Percentiles rank a stretch among this genome's conserved stretches.
Conservation (phyloP, 75 land plant genomes). For the Isoetes taiwanensis region DNA sequence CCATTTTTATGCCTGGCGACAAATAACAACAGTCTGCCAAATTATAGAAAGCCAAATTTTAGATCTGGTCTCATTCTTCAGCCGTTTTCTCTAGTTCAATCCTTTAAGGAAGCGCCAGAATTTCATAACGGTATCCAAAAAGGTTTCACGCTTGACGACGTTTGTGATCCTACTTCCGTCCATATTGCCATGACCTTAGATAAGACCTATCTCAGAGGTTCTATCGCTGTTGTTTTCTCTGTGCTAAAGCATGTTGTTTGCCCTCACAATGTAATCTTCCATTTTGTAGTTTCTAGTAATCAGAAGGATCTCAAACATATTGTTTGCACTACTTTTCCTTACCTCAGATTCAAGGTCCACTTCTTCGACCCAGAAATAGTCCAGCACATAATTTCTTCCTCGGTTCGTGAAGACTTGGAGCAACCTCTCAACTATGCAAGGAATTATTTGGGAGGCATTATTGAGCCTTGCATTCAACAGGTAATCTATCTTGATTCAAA, state of each 20-base stretch:
- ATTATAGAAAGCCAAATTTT: too few species aligned
- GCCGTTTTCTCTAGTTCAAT: too few species aligned
- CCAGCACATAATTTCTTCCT: slow-evolving; percentile 39
- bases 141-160: neutral
- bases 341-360: slow-evolving; percentile 52
- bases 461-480: slow-evolving; percentile 56
- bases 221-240: slow-evolving; percentile 66
- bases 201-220: slow-evolving; percentile 52
- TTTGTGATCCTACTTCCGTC: slow-evolving; percentile 53
- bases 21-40: too few species aligned
- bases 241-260: slow-evolving; percentile 46
- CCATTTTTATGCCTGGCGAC: too few species aligned
- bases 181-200: slow-evolving; percentile 86
- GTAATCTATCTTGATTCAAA: slow-evolving; percentile 87
- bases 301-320: slow-evolving; percentile 25
- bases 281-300: slow-evolving; percentile 39
- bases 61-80: too few species aligned
- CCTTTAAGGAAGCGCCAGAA: slow-evolving; percentile 29
- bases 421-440: slow-evolving; percentile 78
- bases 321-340: slow-evolving; percentile 49
- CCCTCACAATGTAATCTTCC: slow-evolving; percentile 60
- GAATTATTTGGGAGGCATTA: slow-evolving; percentile 56
- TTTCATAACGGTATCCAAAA: slow-evolving; percentile 52
- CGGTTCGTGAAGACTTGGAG: slow-evolving; percentile 60
- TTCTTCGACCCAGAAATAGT: slow-evolving; percentile 34